Base-by-base conservation (phyloP, 2,329 filamentous ascomycete genomes). In the Hypoxylon sp. region DNA sequence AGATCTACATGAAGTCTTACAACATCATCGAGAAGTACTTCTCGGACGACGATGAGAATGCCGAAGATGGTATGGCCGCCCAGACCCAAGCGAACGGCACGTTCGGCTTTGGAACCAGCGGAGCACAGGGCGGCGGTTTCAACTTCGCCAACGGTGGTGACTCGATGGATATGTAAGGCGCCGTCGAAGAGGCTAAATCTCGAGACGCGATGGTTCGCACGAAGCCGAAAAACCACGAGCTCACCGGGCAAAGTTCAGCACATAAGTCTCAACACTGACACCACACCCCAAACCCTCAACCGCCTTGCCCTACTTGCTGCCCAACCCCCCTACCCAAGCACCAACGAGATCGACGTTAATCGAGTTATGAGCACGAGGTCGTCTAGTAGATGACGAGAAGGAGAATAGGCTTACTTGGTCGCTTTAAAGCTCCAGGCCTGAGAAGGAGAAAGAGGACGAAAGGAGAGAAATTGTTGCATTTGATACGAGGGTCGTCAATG, bases 1-100 rank as follows among this genome's bases (percentile, higher is more conserved):
- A 99, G 80, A 99, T 99, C 70, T 99, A 99, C 84, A 98, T 99
- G 94, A 99, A 99, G 87, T 95, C 95, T 0, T 99, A 98, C 85
- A 98, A 96, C 85, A 99, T 99, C 78, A 99, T 99, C 68, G 95
- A 99, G 84, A 97, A 97, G 83, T 99, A 99, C 85, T 99, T 99
- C 82, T 97, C 93, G 0, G 95, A 99, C 72, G 95, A 99, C 68
- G 95, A 98, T 53, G 95, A 96, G 73, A 92, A 93, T 70, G 92
- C 92, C 67, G 91, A 92, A 62, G 91, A 96, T 70, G 81, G 80
- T 38, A 85, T 92, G 76, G 89, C 85, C 60, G 86, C 90, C 60
- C 89, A 92, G 73, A 75, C 81, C 21, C 86, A 88, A 69, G 86
- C 82, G 35, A 90, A 90, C 70, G 88, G 88, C 57, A 87, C 87